Base-by-base conservation (phyloP, 1,284 basidiomycete genomes). In the Apiotrichum brassicae region DNA sequence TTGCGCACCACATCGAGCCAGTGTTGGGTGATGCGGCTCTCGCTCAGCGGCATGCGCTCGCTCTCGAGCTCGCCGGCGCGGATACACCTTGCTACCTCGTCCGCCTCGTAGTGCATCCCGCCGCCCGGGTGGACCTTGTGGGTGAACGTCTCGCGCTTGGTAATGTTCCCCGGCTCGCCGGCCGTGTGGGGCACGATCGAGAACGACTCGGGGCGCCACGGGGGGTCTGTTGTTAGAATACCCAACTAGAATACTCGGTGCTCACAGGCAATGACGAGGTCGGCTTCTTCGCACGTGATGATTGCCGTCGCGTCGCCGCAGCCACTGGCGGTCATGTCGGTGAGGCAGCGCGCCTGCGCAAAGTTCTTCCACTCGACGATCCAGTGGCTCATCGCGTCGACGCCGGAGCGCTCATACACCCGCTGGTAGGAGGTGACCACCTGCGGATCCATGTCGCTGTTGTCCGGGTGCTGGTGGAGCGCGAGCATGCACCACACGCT, bases 401-500 rank as follows among this genome's bases (percentile, higher is more conserved):
- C 89, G 16, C 82, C 82, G 0, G 86, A 91, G 74, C 83, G 39
- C 68, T 78, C 53, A 85, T 79, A 63, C 66, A 77, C 5, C 74
- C 77, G 63, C 56, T 77, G 72, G 47, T 65, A 57, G 13, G 63
- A 62, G 13, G 52, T 57, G 12, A 72, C 60, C 9, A 75, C 60
- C 16, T 60, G 58, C 0, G 88, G 88, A 3, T 70, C 67, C 8
- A 74, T 72, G 70, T 89, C 88, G 33, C 77, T 69, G 62, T 67
- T 68, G 46, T 49, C 75, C 3, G 86, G 82, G 67, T 88, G 79
- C 60, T 90, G 87, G 66, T 85, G 89, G n/a, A 91, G 75, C 0
- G 79, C 77, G 25, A 88, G 76, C 64, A 88, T 84, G 6, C 85
- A 83, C 87, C 87, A 89, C 57, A 90, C 78, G 53, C 87, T 76